A percentile compares a stretch with the other conserved stretches of the same genome.
These are phyloP conservation scores for Thraustochytrium sp. DNA, from an alignment of 352 stramenopile species.

Conservation along the genomic window DNA sequence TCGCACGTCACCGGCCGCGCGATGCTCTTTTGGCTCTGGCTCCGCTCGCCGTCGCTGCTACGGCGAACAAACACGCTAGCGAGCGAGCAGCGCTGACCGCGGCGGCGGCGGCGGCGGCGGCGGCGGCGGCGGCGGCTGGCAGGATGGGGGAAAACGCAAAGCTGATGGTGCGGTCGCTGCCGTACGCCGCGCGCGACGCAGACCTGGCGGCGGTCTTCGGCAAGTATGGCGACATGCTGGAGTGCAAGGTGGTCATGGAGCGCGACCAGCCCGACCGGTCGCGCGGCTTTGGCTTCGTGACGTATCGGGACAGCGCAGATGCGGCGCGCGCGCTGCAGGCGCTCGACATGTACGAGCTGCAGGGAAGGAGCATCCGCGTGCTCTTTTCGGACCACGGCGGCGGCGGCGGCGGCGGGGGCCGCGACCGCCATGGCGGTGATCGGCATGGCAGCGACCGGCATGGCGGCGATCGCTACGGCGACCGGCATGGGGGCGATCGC, in stretches of 20 bases:
- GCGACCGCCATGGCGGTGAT: background rate
- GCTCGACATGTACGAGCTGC: background rate
- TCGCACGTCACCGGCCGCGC: too few relatives aligned
- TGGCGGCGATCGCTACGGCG: background rate
- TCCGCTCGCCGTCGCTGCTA: too few relatives aligned
- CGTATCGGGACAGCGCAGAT: background rate
- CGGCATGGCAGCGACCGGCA: background rate
- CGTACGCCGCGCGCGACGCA: constrained; percentile 11
- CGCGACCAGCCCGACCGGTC: background rate
- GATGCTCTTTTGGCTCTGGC: too few relatives aligned
- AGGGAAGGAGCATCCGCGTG: background rate
- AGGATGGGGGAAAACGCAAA: background rate
- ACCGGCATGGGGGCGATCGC: background rate
- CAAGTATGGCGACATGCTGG: background rate
- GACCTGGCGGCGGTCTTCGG: background rate
- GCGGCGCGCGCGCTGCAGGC: background rate
- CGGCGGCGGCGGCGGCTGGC: too few relatives aligned
- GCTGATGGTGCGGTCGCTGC: constrained; percentile 42
- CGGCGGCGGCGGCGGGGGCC: background rate
- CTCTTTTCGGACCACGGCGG: background rate
- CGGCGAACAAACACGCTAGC: too few relatives aligned
- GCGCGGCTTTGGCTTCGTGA: constrained; percentile 19
- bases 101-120: too few relatives aligned
- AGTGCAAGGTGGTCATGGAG: constrained; percentile 41
- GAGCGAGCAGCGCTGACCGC: too few relatives aligned